Percentiles rank a stretch among this genome's conserved stretches.
These are phyloP conservation scores for Neodidymelliopsis sp. DNA, from an alignment of 2,329 filamentous ascomycete species.

Conservation along the genomic window DNA sequence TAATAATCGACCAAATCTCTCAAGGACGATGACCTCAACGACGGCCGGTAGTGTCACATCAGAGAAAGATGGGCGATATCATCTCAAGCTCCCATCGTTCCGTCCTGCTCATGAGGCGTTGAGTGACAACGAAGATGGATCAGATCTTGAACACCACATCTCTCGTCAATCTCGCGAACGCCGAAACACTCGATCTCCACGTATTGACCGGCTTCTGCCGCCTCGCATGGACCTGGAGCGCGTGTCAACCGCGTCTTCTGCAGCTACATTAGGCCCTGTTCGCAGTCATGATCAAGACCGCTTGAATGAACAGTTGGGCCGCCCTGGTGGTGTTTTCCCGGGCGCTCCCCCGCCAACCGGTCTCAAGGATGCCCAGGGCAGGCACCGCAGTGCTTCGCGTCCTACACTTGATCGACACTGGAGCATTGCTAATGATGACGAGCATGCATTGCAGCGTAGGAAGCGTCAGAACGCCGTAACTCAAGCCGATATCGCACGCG, in stretches of 20 bases:
- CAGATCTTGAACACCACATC: constrained; percentile 49
- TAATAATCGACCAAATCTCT: constrained; percentile 40
- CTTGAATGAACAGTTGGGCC: constrained; percentile 43
- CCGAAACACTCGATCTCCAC: constrained; percentile 49
- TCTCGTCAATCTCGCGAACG: constrained; percentile 51
- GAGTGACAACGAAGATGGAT: constrained; percentile 36
- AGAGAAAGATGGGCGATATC: constrained; percentile 37
- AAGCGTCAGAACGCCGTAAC: constrained; percentile 31
- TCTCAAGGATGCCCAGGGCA: constrained; percentile 29
- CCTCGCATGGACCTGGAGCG: constrained; percentile 58
- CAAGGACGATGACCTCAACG: constrained; percentile 36
- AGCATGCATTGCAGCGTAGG: constrained; percentile 47
- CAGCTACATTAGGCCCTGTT: constrained; percentile 31
- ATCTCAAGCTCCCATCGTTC: constrained; percentile 48
- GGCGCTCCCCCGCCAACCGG: constrained; percentile 39
- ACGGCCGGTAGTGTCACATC: constrained; percentile 32
- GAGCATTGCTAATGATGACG: constrained; percentile 62
- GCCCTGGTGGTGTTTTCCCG: constrained; percentile 39
- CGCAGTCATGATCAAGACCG: constrained; percentile 34
- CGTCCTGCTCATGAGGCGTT: constrained; percentile 38
- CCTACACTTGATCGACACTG: constrained; percentile 58
- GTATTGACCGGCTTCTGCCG: constrained; percentile 56
- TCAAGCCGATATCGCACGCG: constrained; percentile 79
- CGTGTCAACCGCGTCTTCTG: constrained; percentile 34
- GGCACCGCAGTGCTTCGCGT: constrained; percentile 41